phyloP scores from a whole-genome alignment of 23 red algal genomes.

The Agarophyton chilense region DNA sequence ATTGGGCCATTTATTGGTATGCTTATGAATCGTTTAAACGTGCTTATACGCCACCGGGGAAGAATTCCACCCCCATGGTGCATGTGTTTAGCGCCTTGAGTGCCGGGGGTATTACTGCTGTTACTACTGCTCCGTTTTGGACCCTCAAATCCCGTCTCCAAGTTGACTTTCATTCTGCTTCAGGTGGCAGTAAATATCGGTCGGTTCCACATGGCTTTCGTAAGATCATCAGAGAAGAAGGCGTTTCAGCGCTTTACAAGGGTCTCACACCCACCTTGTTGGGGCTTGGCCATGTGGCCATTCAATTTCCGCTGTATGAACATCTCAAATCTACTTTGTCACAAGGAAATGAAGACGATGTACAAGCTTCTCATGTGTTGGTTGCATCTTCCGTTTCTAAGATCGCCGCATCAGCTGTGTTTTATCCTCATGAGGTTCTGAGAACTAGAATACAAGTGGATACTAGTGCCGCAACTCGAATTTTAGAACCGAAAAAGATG shows the following conservation, averaged over 20 bases:
- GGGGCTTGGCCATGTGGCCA: slow-evolving; percentile 85
- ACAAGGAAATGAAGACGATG: slow-evolving; percentile 46
- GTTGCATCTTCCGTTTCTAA: slow-evolving; percentile 85
- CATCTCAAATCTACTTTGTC: slow-evolving; percentile 61
- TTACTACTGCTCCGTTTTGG: slow-evolving; percentile 90
- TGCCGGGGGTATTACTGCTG: slow-evolving; percentile 86
- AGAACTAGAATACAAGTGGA: slow-evolving; percentile 84
- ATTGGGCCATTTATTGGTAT: slow-evolving; percentile 96
- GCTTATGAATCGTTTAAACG: slow-evolving; percentile 89
- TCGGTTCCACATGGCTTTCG: slow-evolving; percentile 72
- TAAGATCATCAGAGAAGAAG: slow-evolving; percentile 87
- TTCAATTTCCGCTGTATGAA: slow-evolving; percentile 98
- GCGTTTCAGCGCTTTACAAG: slow-evolving; percentile 82
- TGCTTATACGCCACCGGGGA: slow-evolving; percentile 12
- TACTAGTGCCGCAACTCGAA: neutral
- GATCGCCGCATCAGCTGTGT: slow-evolving; percentile 78
- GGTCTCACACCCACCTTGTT: slow-evolving; percentile 87
- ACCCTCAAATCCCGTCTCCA: slow-evolving; percentile 93
- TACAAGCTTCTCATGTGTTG: slow-evolving; percentile 66
- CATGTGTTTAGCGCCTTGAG: slow-evolving; percentile 77
- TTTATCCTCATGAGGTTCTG: slow-evolving; percentile 95
- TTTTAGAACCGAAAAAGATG: slow-evolving; percentile 32
- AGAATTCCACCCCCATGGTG: slow-evolving; percentile 30
- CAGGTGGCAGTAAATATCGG: slow-evolving; percentile 47
- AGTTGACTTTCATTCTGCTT: slow-evolving; percentile 58